Base-by-base conservation (phyloP, 1,139 yeast genomes). In the Lodderomyces elongisporus region DNA sequence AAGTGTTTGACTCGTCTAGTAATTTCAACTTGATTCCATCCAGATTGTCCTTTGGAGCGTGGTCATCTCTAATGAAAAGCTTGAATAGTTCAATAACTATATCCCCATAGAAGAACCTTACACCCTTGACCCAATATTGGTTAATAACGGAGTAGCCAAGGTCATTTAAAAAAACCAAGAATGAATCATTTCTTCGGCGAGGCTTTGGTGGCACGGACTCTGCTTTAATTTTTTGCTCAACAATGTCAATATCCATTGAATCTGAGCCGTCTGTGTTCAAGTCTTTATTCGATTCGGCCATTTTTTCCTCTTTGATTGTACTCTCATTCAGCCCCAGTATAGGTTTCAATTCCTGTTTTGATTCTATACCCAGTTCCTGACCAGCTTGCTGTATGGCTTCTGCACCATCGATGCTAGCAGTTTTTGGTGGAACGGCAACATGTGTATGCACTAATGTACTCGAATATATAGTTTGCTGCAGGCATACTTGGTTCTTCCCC, bases 71-170 rank as follows among this genome's bases (percentile, higher is more conserved):
- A 30, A 66, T 54, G 45, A 62, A 71, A 18, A 75, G 56, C 54
- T 75, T 75, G 47, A 63, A 79, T 30, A 76, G 61, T 45, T 76
- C 87, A 42, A 82, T 74, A 32, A 74, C 76, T 2, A 79, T 62
- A 43, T 77, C 79, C 9, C 81, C 79, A 52, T 78, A 70, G 51
- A 79, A 76, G 52, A 81, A 78, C 33, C 83, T 62, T 15, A 70
- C 60, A 1, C 94, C 94, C 36, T 67, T 65, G n/a, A 67, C 54
- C 78, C 85, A 76, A 55, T 69, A 85, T 49, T 79, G 85, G 38
- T 71, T 74, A 30, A 77, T 75, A 23, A 72, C 71, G 36, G 68
- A 72, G 58, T 85, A 88, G 1, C 96, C 95, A 33, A 88, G 58
- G 37, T 77, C 84, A 29, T 67, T 73, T 40, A 88, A 52, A 38